Base-by-base conservation (phyloP, 805 yeast species). In the Saccharomycopsis javanensis region DNA sequence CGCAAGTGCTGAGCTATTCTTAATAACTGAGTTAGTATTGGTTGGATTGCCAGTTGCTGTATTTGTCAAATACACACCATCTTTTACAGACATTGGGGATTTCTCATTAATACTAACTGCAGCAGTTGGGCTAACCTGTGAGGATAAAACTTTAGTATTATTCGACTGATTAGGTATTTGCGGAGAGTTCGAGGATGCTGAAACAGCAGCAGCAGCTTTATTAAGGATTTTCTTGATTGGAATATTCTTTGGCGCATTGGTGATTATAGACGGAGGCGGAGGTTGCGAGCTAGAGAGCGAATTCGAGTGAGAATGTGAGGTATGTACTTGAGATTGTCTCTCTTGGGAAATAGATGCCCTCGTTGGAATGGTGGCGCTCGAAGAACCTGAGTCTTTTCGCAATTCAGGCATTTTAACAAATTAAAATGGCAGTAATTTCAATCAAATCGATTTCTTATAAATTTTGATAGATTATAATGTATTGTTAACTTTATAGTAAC, bases 121-220 rank as follows among this genome's bases (percentile, higher is more conserved):
- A 37, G 23, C 28, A 13, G 25, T 3, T 16, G 48, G 15, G 6
- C 5, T 15, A 20, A 5, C 10, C 13, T 42, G 48, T 7, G 48
- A 20, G 1, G 48, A 42, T 20, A 20, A 20, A 5, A 42, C 5
- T 11, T 42, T 42, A 2, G 23, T 7, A 15, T 42, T 16, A 10
- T 11, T 42, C 10, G 48, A 4, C 5, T 8, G n/a, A 23, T 5
- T 15, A 23, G 48, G 5, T 10, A 25, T 13, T 20, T 42, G 27
- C 18, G 48, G n/a, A 13, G 48, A 8, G 6, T 20, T 20, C 13
- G 27, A 33, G 3, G 50, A 25, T 38, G 75, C 73, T 7, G 65
- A 71, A 8, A 71, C 69, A 2, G 75, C 75, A 37, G 72, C 71
- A 23, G 66, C 69, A 1, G 75, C 73, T 16, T 50, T 50, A 18